These are phyloP conservation scores for Aphanomyces invadans DNA, from an alignment of 352 stramenopile species.

Conservation along the genomic window DNA sequence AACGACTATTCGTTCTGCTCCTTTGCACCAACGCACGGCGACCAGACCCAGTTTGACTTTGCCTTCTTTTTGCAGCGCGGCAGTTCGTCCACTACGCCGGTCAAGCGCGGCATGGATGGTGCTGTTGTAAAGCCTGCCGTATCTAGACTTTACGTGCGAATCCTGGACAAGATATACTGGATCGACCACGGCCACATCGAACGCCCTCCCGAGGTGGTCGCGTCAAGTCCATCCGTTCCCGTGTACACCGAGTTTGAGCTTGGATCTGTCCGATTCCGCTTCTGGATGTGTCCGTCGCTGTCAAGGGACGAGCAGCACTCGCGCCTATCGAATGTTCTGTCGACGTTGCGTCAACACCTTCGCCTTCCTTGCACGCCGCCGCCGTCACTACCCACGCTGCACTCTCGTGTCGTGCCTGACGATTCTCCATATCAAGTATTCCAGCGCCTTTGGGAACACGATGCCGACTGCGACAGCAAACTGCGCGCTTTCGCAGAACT, in stretches of 20 bases:
- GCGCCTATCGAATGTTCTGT: not conserved
- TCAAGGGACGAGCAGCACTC: not conserved
- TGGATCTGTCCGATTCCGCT: conserved; percentile 1
- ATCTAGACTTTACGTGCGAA: not conserved
- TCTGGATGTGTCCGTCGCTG: not conserved
- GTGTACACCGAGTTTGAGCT: conserved; percentile 9
- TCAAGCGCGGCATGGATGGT: not conserved
- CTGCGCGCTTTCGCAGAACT: not conserved
- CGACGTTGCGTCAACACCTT: not conserved
- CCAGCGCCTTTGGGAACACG: not conserved
- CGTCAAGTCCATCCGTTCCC: not conserved
- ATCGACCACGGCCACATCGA: conserved; percentile 10
- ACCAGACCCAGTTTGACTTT: conserved; percentile 23
- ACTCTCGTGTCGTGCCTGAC: not conserved
- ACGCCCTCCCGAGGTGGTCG: not conserved
- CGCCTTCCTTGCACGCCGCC: not conserved
- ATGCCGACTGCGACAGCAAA: not conserved
- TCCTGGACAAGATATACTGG: conserved; percentile 15
- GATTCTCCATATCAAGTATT: not conserved
- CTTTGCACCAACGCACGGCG: conserved; percentile 1
- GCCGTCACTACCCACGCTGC: not conserved
- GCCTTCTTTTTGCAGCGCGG: not conserved
- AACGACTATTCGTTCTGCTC: conserved; percentile 17
- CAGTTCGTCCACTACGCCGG: not conserved
- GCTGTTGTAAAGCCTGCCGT: not conserved